Evolutionary conservation across 768 basidiomycete species (phyloP), one percentile per base, ranked within the genome.

Genomic region (Trametes cubensis): DNA sequence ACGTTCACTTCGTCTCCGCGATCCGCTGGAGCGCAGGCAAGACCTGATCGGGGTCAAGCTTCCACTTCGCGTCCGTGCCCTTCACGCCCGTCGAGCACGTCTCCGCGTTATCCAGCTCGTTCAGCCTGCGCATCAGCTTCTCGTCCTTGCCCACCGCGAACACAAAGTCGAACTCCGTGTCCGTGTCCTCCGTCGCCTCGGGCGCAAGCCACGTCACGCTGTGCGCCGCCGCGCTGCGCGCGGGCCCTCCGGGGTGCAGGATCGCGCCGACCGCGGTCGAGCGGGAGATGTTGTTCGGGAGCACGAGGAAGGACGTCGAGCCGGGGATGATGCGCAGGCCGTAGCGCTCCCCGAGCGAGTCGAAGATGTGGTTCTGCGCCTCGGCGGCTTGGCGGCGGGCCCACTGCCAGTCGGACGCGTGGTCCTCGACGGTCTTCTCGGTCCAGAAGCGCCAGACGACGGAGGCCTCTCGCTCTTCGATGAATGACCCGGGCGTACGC

Each of bases 291-390:
- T 90, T 89, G 76, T 87, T 90, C 3, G 92, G 91, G 4, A 94
- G 78, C 28, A 94, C 86, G 55, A 94, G 84, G 83, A 94, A 94
- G 52, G 83, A 84, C 73, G 87, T 91, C 57, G 82, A 77, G 2
- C 90, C 90, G 0, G 92, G 92, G 53, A 94, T 89, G 69, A 93
- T 93, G 23, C 92, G 86, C 10, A 94, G 76, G 1, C 89, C 88
- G 69, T 90, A 93, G 0, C 89, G 85, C 71, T 93, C 91, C 44
- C 91, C 91, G 38, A 92, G 85, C 84, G 83, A 85, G 72, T 93
- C 92, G 70, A 92, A 94, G 64, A 94, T 91, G 68, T 94, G 93
- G 74, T 95, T 95, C 74, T 94, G 93, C 21, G 93, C 93, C 71
- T 94, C 92, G 0, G 91, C 90, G 1, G 93, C 93, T 71, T 94